Evolutionary conservation across 2,329 filamentous ascomycete genomes (phyloP), one percentile per base, ranked within the genome.

Genomic region (Dryadomyces quercus-mongolicae): DNA sequence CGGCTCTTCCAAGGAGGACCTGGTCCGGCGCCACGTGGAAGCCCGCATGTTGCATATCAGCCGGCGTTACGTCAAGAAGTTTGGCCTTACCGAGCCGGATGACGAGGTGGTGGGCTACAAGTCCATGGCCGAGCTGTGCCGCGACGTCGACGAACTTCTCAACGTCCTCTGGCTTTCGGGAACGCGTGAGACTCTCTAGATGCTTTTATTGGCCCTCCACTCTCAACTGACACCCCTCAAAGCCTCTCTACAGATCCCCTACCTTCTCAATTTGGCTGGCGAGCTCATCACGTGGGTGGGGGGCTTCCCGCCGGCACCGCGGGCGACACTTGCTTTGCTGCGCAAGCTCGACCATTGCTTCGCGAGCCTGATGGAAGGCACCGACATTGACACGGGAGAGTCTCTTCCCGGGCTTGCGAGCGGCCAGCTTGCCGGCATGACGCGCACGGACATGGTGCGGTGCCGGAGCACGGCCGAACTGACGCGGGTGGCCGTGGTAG

Each of bases 141-240:
- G 73, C 55, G 89, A 95, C 63, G 68, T 95, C 1, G 86, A 91
- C 54, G 75, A 76, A 6, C 66, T 95, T 13, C 70, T 95, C 16
- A 85, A 94, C 66, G 78, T 94, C 8, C 70, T 95, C 5, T 97
- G 92, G 92, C 78, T 88, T 21, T 88, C 84, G 34, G 88, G 86
- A 10, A 95, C 91, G 21, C 89, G 89, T 90, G 74, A 66, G 87
- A 42, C 31, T 16, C 50, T 18, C 13, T 5, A 16, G 1, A 18
- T 40, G 36, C 36, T n/a, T 1, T 25, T 40, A 12, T 8, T 47
- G 18, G 25, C 7, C n/a, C n/a, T n/a, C n/a, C n/a, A n/a, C 46
- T 34, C 43, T 36, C 46, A 7, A 22, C 15, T 51, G 25, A n/a
- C 9, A 38, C 2, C 6, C 15, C 13, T 51, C 36, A 15, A 16